Evolutionary conservation across 352 stramenopile genomes (phyloP), one percentile per base, ranked within the genome.

Genomic region (Lagenidium giganteum): DNA sequence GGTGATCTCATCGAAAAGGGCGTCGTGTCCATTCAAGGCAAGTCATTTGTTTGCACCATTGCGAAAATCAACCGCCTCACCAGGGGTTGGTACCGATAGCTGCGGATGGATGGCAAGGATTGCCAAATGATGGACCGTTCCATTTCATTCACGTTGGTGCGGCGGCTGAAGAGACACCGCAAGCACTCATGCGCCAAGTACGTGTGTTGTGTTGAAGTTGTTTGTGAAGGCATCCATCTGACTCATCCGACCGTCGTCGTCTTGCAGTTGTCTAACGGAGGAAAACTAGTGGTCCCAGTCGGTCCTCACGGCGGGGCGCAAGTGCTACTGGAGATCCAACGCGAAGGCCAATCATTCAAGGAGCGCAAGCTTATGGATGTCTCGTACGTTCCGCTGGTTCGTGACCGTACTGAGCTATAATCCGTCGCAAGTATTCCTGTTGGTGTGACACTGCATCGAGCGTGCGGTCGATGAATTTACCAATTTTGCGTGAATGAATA

Each of bases 131-230:
- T 44, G 87, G 67, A 23, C 95, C 95, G 8, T 99, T 96, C 52
- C 75, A 98, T 67, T 96, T 95, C 30, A 99, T 99, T 53, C 95
- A 99, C 67, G 96, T 99, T 0, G 96, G 96, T 1, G 96, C 96
- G 3, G 95, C 95, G 3, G 95, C 95, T 4, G 69, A 78, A 5
- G 70, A 74, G 28, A 79, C 97, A 14, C 95, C 95, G 0, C 52
- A 64, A 42, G 68, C 83, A 14, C 59, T 99, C 9, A 83, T 98
- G 59, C 64, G 82, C 12, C 93, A 98, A 64, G 63, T 97, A 9
- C 54, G 54, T 35, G n/a, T n/a, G n/a, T n/a, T n/a, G n/a, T 25
- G 14, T 21, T 43, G 7, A 18, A 22, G 32, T 18, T 22, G 13
- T 1, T 11, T 28, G 7, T 27, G 12, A 14, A 22, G 4, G 14